Evolutionary conservation across 192 early-diverging fungal genomes (phyloP).

Genomic region (Spinellus fusiger): DNA sequence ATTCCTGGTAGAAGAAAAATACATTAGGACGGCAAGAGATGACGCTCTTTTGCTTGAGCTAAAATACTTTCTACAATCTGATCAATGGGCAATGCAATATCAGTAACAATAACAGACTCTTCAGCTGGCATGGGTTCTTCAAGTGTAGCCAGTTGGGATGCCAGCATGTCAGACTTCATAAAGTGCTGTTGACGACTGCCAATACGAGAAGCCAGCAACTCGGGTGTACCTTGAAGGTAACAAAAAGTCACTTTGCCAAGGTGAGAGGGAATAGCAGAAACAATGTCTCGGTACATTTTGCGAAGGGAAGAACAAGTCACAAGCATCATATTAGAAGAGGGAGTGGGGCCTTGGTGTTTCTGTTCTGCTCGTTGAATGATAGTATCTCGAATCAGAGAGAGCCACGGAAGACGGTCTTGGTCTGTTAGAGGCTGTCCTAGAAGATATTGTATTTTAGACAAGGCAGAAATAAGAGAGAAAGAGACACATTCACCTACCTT

Average conservation of each 20-base stretch:
- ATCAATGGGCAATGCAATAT: conserved; percentile 10
- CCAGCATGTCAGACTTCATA: conserved; percentile 43
- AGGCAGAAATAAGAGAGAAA: neutral
- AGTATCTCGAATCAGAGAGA: conserved; percentile 38
- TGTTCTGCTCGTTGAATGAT: conserved; percentile 29
- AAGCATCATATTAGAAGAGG: conserved; percentile 34
- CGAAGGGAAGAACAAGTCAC: conserved; percentile 63
- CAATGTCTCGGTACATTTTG: conserved; percentile 56
- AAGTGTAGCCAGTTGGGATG: conserved; percentile 57
- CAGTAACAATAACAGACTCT: conserved; percentile 25
- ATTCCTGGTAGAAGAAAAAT: neutral
- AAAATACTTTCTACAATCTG: conserved; percentile 12
- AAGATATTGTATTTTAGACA: neutral
- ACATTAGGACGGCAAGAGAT: neutral
- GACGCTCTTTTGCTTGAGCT: conserved; percentile 1
- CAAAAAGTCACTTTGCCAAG: conserved; percentile 42
- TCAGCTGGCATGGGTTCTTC: conserved; percentile 40
- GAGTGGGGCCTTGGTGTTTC: neutral
- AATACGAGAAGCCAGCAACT: conserved; percentile 43
- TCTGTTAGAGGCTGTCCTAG: conserved; percentile 46
- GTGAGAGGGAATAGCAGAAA: conserved; percentile 30
- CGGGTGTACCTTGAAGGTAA: conserved; percentile 46
- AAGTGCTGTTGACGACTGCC: conserved; percentile 50
- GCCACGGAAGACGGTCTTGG: conserved; percentile 65
- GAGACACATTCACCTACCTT: conserved; percentile 23